A percentile compares a stretch with the other conserved stretches of the same genome.
Conservation (phyloP, 2,329 filamentous ascomycete species). For the Colletotrichum sp. region DNA sequence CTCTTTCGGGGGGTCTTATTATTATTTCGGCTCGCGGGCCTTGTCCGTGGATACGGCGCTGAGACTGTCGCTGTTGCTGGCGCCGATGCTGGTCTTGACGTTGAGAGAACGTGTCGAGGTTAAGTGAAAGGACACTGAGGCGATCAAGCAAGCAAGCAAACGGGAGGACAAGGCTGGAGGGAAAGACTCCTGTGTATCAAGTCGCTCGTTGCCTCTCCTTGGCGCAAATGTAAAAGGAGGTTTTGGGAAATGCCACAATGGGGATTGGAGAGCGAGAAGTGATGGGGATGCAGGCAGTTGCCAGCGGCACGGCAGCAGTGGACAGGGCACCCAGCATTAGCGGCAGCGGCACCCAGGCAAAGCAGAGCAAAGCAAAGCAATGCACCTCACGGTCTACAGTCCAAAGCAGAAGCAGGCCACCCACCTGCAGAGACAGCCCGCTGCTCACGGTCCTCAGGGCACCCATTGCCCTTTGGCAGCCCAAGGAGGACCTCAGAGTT, state of each 20-base stretch:
- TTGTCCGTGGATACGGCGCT: not conserved
- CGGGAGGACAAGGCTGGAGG: not conserved
- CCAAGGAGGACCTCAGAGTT: not conserved
- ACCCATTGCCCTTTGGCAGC: not conserved
- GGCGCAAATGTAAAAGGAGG: conserved; percentile 1
- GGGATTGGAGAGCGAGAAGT: not conserved
- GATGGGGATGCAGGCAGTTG: not conserved
- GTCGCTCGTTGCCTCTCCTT: conserved; percentile 2
- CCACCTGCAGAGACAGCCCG: not conserved
- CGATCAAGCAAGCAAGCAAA: not conserved
- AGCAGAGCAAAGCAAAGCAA: conserved; percentile 8
- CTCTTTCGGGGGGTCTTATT: conserved; percentile 6
- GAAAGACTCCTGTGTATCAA: not conserved
- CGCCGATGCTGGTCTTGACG: not conserved
- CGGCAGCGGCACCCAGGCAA: not conserved
- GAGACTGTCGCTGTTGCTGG: not conserved
- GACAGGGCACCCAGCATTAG: not conserved
- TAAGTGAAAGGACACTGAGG: not conserved
- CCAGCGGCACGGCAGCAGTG: not conserved
- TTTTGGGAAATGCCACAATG: not conserved
- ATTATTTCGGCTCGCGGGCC: conserved; percentile 12
- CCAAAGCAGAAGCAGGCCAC: not conserved
- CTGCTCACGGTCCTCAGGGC: not conserved
- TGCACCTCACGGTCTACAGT: not conserved
- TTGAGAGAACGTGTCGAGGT: not conserved